Base-by-base conservation (phyloP, 139 green algal genomes). In the Ettlia oleoabundans region DNA sequence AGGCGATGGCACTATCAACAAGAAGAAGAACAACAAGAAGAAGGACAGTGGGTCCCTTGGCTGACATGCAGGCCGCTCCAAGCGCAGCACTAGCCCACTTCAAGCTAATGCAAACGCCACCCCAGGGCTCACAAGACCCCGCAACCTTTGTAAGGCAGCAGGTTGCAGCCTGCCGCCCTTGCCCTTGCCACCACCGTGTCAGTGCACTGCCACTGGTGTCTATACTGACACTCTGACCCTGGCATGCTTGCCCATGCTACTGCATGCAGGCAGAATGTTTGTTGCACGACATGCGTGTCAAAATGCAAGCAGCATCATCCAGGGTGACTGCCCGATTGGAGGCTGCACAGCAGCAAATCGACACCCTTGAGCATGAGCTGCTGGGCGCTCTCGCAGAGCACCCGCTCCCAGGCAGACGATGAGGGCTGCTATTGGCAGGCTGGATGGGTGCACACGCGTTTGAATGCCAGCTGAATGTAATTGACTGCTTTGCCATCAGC, bases 231-330 rank as follows among this genome's bases (percentile, higher is more conserved):
- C n/a, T n/a, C 47, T 58, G 47, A 58, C 10, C 15, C 47, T 58
- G 13, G 10, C 15, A 10, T 58, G 47, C 47, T 58, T 43, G 22
- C 24, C 21, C 18, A 43, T 43, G 24, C 40, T 38, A 3, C 4
- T 22, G 33, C 65, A 58, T 38, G 35, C 75, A 81, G 75, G 37
- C 40, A 4, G 51, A 81, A 32, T 13, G 53, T 5, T 40, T 81
- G 35, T 26, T 81, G 21, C 75, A 81, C 1, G 30, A 70, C 15
- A 67, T 81, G 55, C 55, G 61, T 32, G 35, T 19, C 1, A 41
- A 28, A 26, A 69, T 81, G 33, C 1, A 71, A 15, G 19, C 40
- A 4, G 38, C 58, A 13, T 55, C 74, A 6, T 28, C 43, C 32
- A 41, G 38, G 28, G 74, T 81, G n/a, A 19, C 55, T 4, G n/a